Evolutionary conservation across 306 rosid species (phyloP).

Genomic region (Cicer pinnatifidum): DNA sequence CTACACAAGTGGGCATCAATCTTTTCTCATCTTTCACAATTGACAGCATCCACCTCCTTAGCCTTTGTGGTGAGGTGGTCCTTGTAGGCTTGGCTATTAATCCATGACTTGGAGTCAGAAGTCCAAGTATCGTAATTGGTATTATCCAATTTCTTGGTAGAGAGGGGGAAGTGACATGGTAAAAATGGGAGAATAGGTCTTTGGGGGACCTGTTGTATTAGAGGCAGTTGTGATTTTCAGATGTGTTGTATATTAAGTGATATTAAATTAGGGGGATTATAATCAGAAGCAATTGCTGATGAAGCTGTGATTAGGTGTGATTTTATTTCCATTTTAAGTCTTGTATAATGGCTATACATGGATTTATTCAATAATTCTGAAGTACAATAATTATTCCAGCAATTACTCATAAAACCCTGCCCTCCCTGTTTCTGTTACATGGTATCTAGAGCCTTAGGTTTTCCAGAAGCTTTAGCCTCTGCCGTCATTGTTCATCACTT

Average conservation of each 20-base stretch:
- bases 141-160: not conserved
- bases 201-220: not conserved
- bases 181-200: not conserved
- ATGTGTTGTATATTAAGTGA: too few relatives aligned
- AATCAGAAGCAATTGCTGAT: not conserved
- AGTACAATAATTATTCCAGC: not conserved
- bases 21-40: not conserved
- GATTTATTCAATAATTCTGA: not conserved
- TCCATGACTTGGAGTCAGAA: not conserved
- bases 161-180: not conserved
- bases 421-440: not conserved
- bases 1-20: not conserved
- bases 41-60: not conserved
- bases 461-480: too few relatives aligned
- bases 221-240: not conserved
- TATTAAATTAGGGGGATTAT: too few relatives aligned
- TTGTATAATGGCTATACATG: not conserved
- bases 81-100: not conserved
- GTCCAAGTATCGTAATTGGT: not conserved
- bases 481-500: too few relatives aligned
- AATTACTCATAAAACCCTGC: slow-evolving; percentile 1
- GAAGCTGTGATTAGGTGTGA: not conserved
- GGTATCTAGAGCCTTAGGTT: too few relatives aligned
- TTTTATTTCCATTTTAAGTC: not conserved
- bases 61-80: not conserved